Conservation (phyloP, 495 filamentous ascomycete genomes). For the Hyaloscypha finlandica region DNA sequence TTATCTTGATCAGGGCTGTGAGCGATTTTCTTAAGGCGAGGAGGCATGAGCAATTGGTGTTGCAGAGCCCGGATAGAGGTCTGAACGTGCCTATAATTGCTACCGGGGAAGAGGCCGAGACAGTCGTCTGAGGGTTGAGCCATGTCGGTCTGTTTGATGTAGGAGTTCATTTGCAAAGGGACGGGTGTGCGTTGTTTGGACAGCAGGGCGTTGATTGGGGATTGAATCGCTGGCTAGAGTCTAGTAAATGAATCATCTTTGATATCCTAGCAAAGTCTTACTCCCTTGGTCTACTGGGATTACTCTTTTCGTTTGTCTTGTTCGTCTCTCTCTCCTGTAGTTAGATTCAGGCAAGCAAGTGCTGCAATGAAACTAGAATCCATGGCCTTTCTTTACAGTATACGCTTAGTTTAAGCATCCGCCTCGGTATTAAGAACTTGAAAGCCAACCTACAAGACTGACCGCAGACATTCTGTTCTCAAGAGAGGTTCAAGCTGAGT, state of each 20-base stretch:
- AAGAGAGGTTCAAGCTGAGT: too few species aligned
- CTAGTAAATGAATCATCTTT: conserved; percentile 13
- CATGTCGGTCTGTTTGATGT: conserved; percentile 1
- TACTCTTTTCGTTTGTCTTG: not conserved
- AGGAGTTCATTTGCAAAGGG: conserved; percentile 9
- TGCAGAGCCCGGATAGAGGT: conserved; percentile 92
- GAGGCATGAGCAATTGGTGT: conserved; percentile 86
- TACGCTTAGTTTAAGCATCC: too few species aligned
- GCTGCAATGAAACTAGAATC: too few species aligned
- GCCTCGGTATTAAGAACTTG: too few species aligned
- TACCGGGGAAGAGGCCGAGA: conserved; percentile 80
- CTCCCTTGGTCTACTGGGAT: not conserved
- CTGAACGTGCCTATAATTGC: conserved; percentile 86
- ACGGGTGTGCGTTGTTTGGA: conserved; percentile 4
- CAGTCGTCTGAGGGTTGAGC: conserved; percentile 61
- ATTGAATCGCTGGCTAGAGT: conserved; percentile 10
- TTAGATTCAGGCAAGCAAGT: too few species aligned
- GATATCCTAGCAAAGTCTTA: not conserved
- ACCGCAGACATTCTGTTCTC: too few species aligned
- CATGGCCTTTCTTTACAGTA: too few species aligned
- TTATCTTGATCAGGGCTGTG: conserved; percentile 87
- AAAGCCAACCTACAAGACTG: too few species aligned
- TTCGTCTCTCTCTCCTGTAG: not conserved
- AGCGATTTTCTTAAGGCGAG: conserved; percentile 85
- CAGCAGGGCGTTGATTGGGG: conserved; percentile 12